Evolutionary conservation across 768 basidiomycete genomes (phyloP), one percentile per base, ranked within the genome.

Genomic region (Boletus coccyginus): DNA sequence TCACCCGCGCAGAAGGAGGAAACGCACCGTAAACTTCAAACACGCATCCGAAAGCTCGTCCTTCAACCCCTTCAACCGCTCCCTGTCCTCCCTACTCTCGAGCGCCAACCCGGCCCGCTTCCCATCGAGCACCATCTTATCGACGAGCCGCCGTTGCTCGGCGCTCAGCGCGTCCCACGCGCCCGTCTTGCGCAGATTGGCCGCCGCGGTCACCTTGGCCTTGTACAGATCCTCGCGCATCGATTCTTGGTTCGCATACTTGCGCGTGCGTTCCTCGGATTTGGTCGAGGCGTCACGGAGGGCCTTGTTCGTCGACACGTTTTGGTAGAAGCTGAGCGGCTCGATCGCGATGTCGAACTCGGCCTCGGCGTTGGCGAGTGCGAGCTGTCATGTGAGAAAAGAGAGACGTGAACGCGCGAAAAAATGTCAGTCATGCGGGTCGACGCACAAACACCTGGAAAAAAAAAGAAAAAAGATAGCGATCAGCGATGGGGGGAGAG

Each of bases 221-320:
- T 82, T 75, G 77, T 81, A 94, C 46, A 94, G 80, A 65, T 95
- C 93, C 47, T 87, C 67, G 13, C 92, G 84, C 88, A 93, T 92
- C 14, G 85, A 86, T 1, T 82, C 77, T 65, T 94, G 89, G 52
- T 93, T 88, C 27, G 76, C 75, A 61, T 83, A 92, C 61, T 91
- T 84, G 53, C 87, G 83, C 17, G 85, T 73, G 33, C 83, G 74
- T n/a, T 81, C 78, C 67, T 93, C 89, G 3, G 87, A 86, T 40
- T 81, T 80, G 53, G 84, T 90, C 5, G 89, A 86, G 1, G 90
- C 89, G 66, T 94, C 92, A 1, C 92, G 82, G n/a, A 94, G 79
- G 42, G 80, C 83, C 67, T 91, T 86, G 53, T 78, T 75, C 1
- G 84, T 75, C 29, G 90, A 88, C 29, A 94, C 90, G 61, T 92